Evolutionary conservation across 164 flowering plant genomes (phyloP), one percentile per base, ranked within the genome.

Genomic region (Magnolia kwangsiensis): DNA sequence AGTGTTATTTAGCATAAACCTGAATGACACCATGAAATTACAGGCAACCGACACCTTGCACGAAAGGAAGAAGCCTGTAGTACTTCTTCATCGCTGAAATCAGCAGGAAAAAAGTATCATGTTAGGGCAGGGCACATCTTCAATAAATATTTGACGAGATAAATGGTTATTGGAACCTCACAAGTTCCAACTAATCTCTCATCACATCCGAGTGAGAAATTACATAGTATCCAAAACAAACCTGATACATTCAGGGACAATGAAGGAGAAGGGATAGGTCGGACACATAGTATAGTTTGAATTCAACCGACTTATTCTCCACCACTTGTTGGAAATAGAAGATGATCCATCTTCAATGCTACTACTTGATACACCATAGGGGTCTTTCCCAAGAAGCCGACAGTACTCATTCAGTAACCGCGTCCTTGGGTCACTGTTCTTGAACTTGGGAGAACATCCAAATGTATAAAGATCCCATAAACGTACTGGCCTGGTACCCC

Each of bases 381-480:
- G 88, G 16, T 85, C 79, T 80, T 82, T 83, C 74, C 98, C 96
- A 77, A 96, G 93, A 76, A 96, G 92, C 77, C 99, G 91, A 73
- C 82, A 84, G 80, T 94, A 96, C 80, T 96, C 99, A 83, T 91
- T 88, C 79, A 94, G 76, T 76, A 96, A 80, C 67, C 97, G 92
- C 81, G 89, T 87, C 82, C 87, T 90, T 63, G 99, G 98, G 76
- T 83, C 87, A 61, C 81, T 79, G 71, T 84, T 88, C 18, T 59
- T 71, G 77, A 79, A 89, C 82, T 81, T 91, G 77, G 93, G 89
- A 72, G 98, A 88, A 78, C 84, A 86, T 21, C 75, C 75, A 85
- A 92, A 93, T 79, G 97, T 86, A 85, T 93, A 96, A 66, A 94
- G 91, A 86, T 96, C 98, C 92, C 97, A 87, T 45, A 91, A 68